Base-by-base conservation (phyloP, 108 stramenopile species). In the Cylindrotheca closterium region DNA sequence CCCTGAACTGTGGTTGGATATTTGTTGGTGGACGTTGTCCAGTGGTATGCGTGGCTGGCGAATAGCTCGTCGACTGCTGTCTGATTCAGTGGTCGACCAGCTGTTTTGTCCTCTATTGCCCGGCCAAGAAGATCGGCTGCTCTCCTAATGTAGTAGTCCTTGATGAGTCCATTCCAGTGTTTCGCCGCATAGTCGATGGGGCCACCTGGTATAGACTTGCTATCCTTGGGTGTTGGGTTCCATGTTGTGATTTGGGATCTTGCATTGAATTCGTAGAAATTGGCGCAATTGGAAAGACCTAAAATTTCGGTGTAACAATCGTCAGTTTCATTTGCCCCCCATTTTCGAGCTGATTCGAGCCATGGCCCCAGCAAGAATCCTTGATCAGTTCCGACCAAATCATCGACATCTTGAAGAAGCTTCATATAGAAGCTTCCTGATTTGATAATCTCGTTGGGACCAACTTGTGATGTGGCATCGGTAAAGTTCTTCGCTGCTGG, bases 111-210 rank as follows among this genome's bases (percentile, higher is more conserved):
- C 48, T 67, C 3, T 15, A 78, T 46, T 1, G 77, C 77, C 64
- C 58, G 65, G 12, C 34, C 15, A 28, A 64, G 47, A 15, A 73
- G 33, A 27, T 72, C 27, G 30, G 30, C 46, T 12, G 52, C 60
- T 24, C 77, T 63, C 46, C 31, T 32, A 22, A 47, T 60, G 33
- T 78, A 78, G 30, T 78, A 78, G 0, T 61, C 71, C 26, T 26
- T 58, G 47, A 72, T 59, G 29, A 78, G 53, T 27, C 77, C 77
- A 32, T 31, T 37, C 77, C 77, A 78, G 33, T 78, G 77, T 48
- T 78, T 78, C 12, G 70, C 56, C 8, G 77, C 77, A 58, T 78
- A 78, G 45, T 78, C 77, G 30, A 78, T 72, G 24, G 77, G 77
- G 2, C 77, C 77, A 5, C 60, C 66, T 18, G 77, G 77, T 47